A percentile compares a stretch with the other conserved stretches of the same genome.
phyloP scores from a whole-genome alignment of 495 filamentous ascomycete species.

The Parathielavia hyrcaniae region DNA sequence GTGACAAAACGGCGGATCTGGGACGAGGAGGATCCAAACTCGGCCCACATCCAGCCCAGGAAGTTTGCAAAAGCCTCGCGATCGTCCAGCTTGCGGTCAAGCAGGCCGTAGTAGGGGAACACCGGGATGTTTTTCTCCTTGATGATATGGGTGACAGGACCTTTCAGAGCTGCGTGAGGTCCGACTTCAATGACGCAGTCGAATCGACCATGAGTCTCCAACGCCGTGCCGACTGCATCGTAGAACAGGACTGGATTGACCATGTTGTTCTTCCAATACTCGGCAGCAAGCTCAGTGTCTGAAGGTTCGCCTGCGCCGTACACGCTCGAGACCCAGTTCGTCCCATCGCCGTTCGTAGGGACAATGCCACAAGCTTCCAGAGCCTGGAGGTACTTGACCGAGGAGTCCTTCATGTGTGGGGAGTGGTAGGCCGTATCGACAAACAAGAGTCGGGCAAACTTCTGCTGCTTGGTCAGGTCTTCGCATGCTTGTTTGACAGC shows the following conservation, averaged over 20 bases:
- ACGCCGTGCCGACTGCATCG: constrained; percentile 43
- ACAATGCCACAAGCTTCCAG: constrained; percentile 28
- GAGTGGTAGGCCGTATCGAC: constrained; percentile 59
- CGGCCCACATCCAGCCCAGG: constrained; percentile 47
- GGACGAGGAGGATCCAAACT: constrained; percentile 26
- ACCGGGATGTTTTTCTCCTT: constrained; percentile 21
- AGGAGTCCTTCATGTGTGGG: constrained; percentile 47
- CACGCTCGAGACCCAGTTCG: constrained; percentile 39
- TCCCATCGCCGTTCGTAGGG: constrained; percentile 23
- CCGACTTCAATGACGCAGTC: constrained; percentile 51
- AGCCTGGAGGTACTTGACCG: constrained; percentile 36
- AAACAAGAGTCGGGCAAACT: constrained; percentile 40
- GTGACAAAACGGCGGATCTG: constrained; percentile 34
- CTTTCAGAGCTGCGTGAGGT: constrained; percentile 50
- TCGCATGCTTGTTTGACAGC: constrained; percentile 33
- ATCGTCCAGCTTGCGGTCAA: constrained; percentile 37
- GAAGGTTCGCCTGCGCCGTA: constrained; percentile 26
- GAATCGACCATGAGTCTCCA: constrained; percentile 33
- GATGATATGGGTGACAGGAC: constrained; percentile 42
- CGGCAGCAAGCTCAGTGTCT: constrained; percentile 23
- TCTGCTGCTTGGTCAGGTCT: constrained; percentile 27
- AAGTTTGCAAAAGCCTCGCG: constrained; percentile 40
- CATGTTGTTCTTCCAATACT: constrained; percentile 58
- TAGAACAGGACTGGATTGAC: constrained; percentile 50
- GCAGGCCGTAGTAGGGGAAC: constrained; percentile 38